A percentile compares a stretch with the other conserved stretches of the same genome.
These are phyloP conservation scores for Cnidoscolus chayamansa DNA, from an alignment of 441 rosid species.

Conservation along the genomic window DNA sequence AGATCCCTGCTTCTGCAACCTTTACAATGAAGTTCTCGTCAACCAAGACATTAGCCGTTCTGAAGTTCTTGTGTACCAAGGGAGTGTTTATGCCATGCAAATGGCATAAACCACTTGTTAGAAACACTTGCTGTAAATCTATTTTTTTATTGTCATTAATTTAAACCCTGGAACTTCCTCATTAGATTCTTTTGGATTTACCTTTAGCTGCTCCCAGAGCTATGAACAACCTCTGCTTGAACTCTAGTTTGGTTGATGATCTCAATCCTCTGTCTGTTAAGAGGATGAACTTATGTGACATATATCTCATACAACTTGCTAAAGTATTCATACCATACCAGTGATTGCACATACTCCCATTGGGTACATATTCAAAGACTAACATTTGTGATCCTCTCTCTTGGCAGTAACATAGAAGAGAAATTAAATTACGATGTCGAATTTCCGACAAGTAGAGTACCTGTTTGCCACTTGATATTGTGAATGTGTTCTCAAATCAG, in stretches of 20 bases:
- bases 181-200: conserved; percentile 25
- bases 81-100: conserved; percentile 57
- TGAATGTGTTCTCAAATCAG: conserved; percentile 6
- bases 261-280: conserved; percentile 33
- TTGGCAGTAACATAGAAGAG: conserved; percentile 57
- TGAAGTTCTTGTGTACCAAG: conserved; percentile 61
- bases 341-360: conserved; percentile 53
- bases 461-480: conserved; percentile 32
- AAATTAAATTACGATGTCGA: conserved; percentile 53
- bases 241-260: conserved; percentile 48
- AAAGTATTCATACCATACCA: conserved; percentile 41
- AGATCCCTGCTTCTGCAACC: conserved; percentile 55
- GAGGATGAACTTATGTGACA: conserved; percentile 8
- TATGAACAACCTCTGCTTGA: conserved; percentile 57
- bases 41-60: conserved; percentile 59
- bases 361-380: conserved; percentile 54
- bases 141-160: not conserved
- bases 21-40: conserved; percentile 60
- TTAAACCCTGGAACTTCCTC: conserved; percentile 1
- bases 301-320: conserved; percentile 2
- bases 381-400: conserved; percentile 51
- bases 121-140: conserved; percentile 12
- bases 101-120: conserved; percentile 42
- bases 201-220: conserved; percentile 76
- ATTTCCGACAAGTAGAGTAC: conserved; percentile 49